These are phyloP conservation scores for Cladosporium oxysporum DNA, from an alignment of 2,329 filamentous ascomycete genomes.

Conservation along the genomic window DNA sequence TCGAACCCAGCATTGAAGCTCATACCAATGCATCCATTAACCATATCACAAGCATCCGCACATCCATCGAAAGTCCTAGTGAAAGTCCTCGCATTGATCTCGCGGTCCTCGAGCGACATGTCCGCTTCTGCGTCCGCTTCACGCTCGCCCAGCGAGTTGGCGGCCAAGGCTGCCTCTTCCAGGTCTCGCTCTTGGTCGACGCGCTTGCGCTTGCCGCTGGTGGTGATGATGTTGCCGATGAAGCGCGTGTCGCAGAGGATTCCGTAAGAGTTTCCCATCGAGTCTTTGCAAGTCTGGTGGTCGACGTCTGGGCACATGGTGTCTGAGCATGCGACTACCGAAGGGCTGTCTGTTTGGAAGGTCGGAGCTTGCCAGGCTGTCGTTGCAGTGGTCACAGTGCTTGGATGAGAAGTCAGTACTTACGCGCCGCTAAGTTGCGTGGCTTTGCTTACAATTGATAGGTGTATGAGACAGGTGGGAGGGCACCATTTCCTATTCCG, in stretches of 20 bases:
- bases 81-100: conserved; percentile 22
- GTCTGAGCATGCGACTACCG: conserved; percentile 23
- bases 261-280: conserved; percentile 22
- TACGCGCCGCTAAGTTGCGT: background rate
- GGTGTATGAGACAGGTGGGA: conserved; percentile 20
- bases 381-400: conserved; percentile 26
- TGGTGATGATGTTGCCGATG: conserved; percentile 26
- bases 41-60: conserved; percentile 24
- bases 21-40: conserved; percentile 22
- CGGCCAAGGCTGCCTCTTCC: conserved; percentile 18
- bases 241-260: conserved; percentile 26
- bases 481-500: background rate
- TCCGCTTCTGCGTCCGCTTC: conserved; percentile 4
- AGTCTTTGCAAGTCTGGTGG: conserved; percentile 23
- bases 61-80: conserved; percentile 23
- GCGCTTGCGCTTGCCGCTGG: conserved; percentile 24
- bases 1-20: conserved; percentile 22
- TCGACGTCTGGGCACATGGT: conserved; percentile 24
- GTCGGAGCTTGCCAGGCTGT: conserved; percentile 23
- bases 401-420: background rate
- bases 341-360: conserved; percentile 23
- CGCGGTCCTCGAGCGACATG: too few species aligned
- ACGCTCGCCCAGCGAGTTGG: conserved; percentile 20
- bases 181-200: conserved; percentile 13
- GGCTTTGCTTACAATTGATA: conserved; percentile 16